These are phyloP conservation scores for Talaromyces proteolyticus DNA, from an alignment of 495 filamentous ascomycete genomes.

Conservation along the genomic window DNA sequence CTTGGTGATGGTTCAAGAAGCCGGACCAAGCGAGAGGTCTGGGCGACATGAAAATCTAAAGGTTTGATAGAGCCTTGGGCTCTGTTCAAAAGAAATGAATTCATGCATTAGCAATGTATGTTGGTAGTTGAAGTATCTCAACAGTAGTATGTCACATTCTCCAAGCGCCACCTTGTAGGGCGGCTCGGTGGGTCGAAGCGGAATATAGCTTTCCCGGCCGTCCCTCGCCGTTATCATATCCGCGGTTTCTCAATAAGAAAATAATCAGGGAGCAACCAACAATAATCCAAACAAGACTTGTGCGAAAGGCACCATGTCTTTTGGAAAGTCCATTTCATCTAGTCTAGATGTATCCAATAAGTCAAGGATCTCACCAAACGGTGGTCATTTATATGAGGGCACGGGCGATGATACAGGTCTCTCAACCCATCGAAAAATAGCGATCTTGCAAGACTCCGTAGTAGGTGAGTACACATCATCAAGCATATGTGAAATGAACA, in stretches of 20 bases:
- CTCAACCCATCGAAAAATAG: conserved; percentile 14
- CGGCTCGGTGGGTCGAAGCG: background rate
- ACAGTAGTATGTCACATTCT: too few relatives aligned
- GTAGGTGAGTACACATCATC: conserved; percentile 47
- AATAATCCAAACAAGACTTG: background rate
- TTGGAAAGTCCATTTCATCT: conserved; percentile 13
- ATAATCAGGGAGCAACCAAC: background rate
- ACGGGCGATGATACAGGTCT: conserved; percentile 3
- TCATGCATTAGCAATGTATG: conserved; percentile 62
- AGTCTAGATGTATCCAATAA: conserved; percentile 17
- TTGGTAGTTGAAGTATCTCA: background rate
- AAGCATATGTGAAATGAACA: background rate
- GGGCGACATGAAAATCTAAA: conserved; percentile 54
- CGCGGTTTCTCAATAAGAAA: background rate
- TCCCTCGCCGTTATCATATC: background rate
- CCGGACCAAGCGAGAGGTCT: conserved; percentile 54
- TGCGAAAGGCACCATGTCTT: conserved; percentile 15
- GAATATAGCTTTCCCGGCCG: background rate
- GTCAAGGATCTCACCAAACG: conserved; percentile 11
- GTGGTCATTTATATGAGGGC: background rate
- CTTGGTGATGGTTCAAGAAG: conserved; percentile 55
- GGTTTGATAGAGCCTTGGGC: conserved; percentile 58
- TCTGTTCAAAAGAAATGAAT: conserved; percentile 69
- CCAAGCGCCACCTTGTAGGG: too few relatives aligned
- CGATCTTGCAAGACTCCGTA: conserved; percentile 73